These are phyloP conservation scores for Leccinum uliginosum DNA, from an alignment of 768 basidiomycete genomes.

Conservation along the genomic window DNA sequence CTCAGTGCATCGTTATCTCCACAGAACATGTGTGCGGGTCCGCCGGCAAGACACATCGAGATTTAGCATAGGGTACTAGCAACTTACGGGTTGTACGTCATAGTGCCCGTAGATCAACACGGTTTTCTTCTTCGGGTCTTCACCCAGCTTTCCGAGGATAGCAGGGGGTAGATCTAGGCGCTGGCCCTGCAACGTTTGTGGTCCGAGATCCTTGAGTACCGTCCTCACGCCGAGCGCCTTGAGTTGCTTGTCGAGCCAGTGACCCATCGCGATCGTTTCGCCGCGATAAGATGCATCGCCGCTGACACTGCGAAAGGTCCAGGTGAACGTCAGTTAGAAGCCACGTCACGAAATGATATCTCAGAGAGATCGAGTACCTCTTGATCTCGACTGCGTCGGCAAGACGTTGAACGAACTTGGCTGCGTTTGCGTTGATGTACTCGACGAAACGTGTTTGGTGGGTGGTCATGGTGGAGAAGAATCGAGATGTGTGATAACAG, in stretches of 20 bases:
- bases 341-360: neutral
- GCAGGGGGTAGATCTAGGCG: conserved; percentile 74
- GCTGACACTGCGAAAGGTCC: conserved; percentile 46
- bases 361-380: conserved; percentile 38
- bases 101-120: conserved; percentile 93
- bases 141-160: conserved; percentile 76
- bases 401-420: conserved; percentile 73
- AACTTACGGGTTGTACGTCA: conserved; percentile 81
- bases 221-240: conserved; percentile 76
- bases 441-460: conserved; percentile 31
- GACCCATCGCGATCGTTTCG: conserved; percentile 82
- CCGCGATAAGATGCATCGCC: conserved; percentile 66
- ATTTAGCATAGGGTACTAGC: no score
- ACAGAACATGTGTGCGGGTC: neutral
- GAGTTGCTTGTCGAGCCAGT: conserved; percentile 74
- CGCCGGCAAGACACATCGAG: neutral
- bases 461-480: conserved; percentile 29
- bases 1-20: neutral
- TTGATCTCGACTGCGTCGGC: conserved; percentile 82
- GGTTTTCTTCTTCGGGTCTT: conserved; percentile 88
- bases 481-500: neutral
- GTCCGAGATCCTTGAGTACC: conserved; percentile 69
- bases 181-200: conserved; percentile 68
- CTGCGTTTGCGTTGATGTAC: conserved; percentile 67
- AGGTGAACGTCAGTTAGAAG: neutral